phyloP scores from a whole-genome alignment of 331 rosid genomes.

The Acacia concinna region DNA sequence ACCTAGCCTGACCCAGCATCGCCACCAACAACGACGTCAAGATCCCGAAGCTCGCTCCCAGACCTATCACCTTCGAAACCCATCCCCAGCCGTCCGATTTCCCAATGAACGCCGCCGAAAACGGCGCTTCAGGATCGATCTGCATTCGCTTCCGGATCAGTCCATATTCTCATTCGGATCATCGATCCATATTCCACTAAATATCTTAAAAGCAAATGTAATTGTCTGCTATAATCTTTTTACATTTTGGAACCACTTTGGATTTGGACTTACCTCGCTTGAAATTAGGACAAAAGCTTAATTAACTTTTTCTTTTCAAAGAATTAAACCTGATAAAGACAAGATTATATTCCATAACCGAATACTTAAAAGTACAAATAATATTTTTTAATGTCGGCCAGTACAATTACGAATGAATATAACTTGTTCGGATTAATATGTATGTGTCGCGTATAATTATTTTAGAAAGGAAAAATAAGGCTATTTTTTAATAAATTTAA shows the following conservation, averaged over 20 bases:
- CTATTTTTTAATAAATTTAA: too few relatives aligned
- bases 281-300: background rate
- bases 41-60: constrained; percentile 89
- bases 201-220: background rate
- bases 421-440: background rate
- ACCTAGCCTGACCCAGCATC: constrained; percentile 97
- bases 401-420: background rate
- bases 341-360: background rate
- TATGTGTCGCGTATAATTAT: background rate
- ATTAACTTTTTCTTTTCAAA: background rate
- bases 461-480: too few relatives aligned
- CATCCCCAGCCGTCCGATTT: constrained; percentile 73
- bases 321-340: background rate
- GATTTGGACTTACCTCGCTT: background rate
- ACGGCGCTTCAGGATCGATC: constrained; percentile 77
- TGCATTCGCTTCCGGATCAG: constrained; percentile 30
- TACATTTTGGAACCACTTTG: background rate
- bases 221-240: background rate
- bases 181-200: background rate
- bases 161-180: background rate
- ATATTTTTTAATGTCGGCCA: background rate
- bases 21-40: constrained; percentile 90
- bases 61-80: constrained; percentile 79
- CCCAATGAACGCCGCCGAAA: constrained; percentile 73
- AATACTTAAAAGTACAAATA: background rate